Evolutionary conservation across 1,284 basidiomycete genomes (phyloP), one percentile per base, ranked within the genome.

Genomic region (Cyathus pygmaeus): DNA sequence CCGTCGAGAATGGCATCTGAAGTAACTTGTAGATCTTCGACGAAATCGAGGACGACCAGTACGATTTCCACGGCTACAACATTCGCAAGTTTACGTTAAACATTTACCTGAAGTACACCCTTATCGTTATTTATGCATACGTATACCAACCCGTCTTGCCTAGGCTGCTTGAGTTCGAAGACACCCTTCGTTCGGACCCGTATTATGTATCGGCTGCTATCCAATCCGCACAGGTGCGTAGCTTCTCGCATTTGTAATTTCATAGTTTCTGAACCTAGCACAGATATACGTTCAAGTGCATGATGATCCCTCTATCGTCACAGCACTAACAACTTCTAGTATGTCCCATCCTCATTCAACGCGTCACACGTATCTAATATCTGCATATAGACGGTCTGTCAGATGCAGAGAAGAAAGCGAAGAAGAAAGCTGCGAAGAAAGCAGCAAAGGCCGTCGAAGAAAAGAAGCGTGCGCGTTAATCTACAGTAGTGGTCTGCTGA

Each of bases 31-130:
- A 94, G 90, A 83, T 92, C 17, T 98, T 98, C 77, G 87, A 92
- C 59, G 93, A 94, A 59, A 88, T 95, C 65, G 94, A 96, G 71
- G 95, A 99, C 67, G 98, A 99, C 74, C 96, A 99, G 79, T 97
- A 94, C 71, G 98, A 99, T 78, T 99, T 99, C 85, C 98, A 99
- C 76, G 90, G 92, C 7, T 99, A 99, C 79, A 94, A 94, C 68
- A 73, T 98, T 71, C 90, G 98, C 51, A 95, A 94, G 71, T 94
- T 92, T 74, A 98, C 94, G 3, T 80, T 99, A 41, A 91, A 90
- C 53, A 87, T 93, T 15, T 99, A 99, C 76, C 69, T 94, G 56
- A 86, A 89, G 95, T 96, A 69, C 63, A 79, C 71, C 55, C 64
- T 41, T n/a, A 41, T 13, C 9, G 39, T 61, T 53, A 50, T 30